These are phyloP conservation scores for Filosporella fistucella DNA, from an alignment of 495 filamentous ascomycete species.

Conservation along the genomic window DNA sequence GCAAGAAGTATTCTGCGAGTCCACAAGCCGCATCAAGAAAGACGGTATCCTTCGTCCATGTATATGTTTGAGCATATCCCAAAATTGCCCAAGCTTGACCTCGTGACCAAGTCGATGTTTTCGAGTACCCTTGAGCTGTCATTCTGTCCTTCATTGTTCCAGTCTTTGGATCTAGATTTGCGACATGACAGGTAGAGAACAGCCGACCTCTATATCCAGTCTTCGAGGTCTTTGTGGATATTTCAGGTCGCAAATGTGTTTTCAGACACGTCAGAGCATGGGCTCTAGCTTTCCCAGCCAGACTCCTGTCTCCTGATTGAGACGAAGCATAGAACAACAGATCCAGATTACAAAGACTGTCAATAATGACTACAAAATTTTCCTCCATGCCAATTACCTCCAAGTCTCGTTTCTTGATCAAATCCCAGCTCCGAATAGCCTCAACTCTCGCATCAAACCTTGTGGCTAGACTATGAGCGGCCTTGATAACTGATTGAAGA, in stretches of 20 bases:
- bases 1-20: slow-evolving; percentile 33
- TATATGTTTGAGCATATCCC: slow-evolving; percentile 37
- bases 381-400: slow-evolving; percentile 16
- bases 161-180: slow-evolving; percentile 31
- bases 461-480: slow-evolving; percentile 31
- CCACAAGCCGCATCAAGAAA: slow-evolving; percentile 31
- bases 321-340: slow-evolving; percentile 36
- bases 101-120: slow-evolving; percentile 35
- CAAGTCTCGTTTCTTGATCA: slow-evolving; percentile 25
- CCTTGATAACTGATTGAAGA: slow-evolving; percentile 26
- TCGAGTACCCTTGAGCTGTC: slow-evolving; percentile 35
- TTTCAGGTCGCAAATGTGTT: slow-evolving; percentile 28
- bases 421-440: slow-evolving; percentile 35
- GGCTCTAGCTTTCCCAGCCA: slow-evolving; percentile 29
- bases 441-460: slow-evolving; percentile 28
- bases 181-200: slow-evolving; percentile 32
- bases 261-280: slow-evolving; percentile 29
- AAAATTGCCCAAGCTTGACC: slow-evolving; percentile 41
- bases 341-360: slow-evolving; percentile 40
- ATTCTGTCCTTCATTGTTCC: slow-evolving; percentile 26
- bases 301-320: slow-evolving; percentile 20
- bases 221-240: neutral
- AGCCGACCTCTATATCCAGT: slow-evolving; percentile 2
- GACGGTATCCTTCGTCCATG: slow-evolving; percentile 31
- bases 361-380: slow-evolving; percentile 37